A percentile compares a stretch with the other conserved stretches of the same genome.
Evolutionary conservation across 2,329 filamentous ascomycete genomes (phyloP).

Genomic region (Leptographium flavum): DNA sequence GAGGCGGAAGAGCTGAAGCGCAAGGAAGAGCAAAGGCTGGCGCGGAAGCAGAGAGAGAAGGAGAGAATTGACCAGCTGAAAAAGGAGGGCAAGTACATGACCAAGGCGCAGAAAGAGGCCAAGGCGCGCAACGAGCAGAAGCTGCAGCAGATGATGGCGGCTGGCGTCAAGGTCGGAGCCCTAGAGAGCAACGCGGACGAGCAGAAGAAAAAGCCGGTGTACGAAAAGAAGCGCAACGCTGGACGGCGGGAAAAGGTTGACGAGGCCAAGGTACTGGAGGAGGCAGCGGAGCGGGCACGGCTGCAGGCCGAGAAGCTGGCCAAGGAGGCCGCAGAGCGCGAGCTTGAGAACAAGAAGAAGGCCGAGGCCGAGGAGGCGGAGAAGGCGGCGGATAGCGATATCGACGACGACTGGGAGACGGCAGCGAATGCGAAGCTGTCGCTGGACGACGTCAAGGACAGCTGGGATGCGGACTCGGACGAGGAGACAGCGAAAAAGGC

Average conservation of each 20-base stretch:
- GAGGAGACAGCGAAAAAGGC: constrained; percentile 16
- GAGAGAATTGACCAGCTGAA: constrained; percentile 77
- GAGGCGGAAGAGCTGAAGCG: constrained; percentile 54
- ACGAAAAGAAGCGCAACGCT: constrained; percentile 60
- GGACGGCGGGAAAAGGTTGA: constrained; percentile 49
- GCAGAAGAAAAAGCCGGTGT: constrained; percentile 63
- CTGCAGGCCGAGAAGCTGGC: constrained; percentile 52
- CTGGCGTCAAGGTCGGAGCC: constrained; percentile 58
- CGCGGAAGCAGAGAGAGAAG: constrained; percentile 78
- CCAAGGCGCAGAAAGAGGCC: constrained; percentile 73
- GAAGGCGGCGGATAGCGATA: constrained; percentile 37
- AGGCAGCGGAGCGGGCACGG: constrained; percentile 59
- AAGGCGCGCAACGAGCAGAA: constrained; percentile 67
- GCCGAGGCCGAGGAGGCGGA: constrained; percentile 40
- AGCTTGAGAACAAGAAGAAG: constrained; percentile 36
- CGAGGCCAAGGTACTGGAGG: constrained; percentile 64
- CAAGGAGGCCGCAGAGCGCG: constrained; percentile 48
- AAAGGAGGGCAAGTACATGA: constrained; percentile 76
- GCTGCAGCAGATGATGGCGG: constrained; percentile 72
- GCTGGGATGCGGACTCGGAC: constrained; percentile 80
- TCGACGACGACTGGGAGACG: constrained; percentile 80
- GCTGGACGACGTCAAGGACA: constrained; percentile 73
- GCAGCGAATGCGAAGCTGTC: constrained; percentile 51
- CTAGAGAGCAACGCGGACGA: constrained; percentile 31
- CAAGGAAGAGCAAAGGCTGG: constrained; percentile 57